phyloP scores from a whole-genome alignment of 306 rosid genomes.

The Malus fusca region DNA sequence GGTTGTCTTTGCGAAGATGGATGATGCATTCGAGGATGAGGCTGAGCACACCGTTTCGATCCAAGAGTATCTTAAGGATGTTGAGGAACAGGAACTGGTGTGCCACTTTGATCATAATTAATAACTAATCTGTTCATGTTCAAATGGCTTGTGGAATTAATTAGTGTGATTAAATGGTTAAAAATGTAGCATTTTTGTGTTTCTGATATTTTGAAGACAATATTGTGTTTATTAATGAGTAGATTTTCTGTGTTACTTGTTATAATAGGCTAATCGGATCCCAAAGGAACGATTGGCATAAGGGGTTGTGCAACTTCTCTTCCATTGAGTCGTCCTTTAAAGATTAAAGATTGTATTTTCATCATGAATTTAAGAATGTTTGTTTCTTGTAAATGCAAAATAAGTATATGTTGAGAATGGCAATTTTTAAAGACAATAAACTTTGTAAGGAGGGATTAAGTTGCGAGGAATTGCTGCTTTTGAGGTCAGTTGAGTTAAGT shows the following conservation, averaged over 20 bases:
- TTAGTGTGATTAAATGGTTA: background rate
- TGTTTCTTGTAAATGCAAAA: background rate
- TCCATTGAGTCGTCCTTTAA: background rate
- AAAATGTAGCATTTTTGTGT: background rate
- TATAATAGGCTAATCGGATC: background rate
- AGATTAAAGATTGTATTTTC: background rate
- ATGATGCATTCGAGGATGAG: constrained; percentile 56
- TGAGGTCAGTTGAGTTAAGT: background rate
- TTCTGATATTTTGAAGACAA: background rate
- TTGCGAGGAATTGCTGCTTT: background rate
- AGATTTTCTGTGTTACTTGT: background rate
- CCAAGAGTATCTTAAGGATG: constrained; percentile 68
- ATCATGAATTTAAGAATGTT: background rate
- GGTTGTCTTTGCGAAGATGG: constrained; percentile 37
- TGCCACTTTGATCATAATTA: background rate
- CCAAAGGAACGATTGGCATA: background rate
- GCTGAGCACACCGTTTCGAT: constrained; percentile 63
- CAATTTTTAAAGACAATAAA: background rate
- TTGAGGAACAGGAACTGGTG: constrained; percentile 91
- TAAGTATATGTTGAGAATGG: background rate
- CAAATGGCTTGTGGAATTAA: background rate
- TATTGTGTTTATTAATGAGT: background rate
- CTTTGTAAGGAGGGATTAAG: background rate
- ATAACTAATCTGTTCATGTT: background rate
- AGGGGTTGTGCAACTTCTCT: background rate